phyloP scores from a whole-genome alignment of 345 rosid species.

The Citrus mangshanensis region DNA sequence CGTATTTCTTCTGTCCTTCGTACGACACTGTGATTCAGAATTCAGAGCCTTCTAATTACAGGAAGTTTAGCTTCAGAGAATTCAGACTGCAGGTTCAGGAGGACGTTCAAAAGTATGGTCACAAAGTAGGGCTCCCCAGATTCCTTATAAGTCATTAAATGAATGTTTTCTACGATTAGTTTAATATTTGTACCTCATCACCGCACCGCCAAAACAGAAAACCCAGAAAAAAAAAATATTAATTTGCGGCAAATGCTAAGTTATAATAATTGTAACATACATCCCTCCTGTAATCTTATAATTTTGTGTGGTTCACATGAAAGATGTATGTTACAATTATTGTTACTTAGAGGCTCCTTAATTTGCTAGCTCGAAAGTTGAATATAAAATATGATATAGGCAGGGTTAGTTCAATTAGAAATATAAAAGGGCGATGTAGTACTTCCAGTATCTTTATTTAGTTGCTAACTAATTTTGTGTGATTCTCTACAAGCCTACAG shows the following conservation, averaged over 20 bases:
- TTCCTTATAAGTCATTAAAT: conserved; percentile 34
- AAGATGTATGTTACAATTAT: no score
- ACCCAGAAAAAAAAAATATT: no score
- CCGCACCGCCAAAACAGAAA: no score
- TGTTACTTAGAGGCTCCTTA: no score
- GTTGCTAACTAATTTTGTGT: background rate
- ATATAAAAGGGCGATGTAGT: background rate
- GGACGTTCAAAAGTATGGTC: conserved; percentile 71
- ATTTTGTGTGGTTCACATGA: no score
- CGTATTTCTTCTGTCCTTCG: conserved; percentile 89
- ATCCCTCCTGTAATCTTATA: no score
- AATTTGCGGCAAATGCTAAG: no score
- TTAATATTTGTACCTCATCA: background rate
- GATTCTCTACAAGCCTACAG: background rate
- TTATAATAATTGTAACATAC: no score
- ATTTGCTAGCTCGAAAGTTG: background rate
- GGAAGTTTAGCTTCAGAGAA: conserved; percentile 67
- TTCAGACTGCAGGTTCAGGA: conserved; percentile 73
- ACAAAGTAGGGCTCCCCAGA: conserved; percentile 80
- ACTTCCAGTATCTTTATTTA: background rate
- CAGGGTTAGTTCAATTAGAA: background rate
- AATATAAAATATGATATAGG: background rate
- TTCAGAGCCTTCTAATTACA: conserved; percentile 46
- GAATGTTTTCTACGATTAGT: background rate
- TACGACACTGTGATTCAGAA: conserved; percentile 61